phyloP scores from a whole-genome alignment of 192 early-diverging fungal species.

The Allomyces javanicus region DNA sequence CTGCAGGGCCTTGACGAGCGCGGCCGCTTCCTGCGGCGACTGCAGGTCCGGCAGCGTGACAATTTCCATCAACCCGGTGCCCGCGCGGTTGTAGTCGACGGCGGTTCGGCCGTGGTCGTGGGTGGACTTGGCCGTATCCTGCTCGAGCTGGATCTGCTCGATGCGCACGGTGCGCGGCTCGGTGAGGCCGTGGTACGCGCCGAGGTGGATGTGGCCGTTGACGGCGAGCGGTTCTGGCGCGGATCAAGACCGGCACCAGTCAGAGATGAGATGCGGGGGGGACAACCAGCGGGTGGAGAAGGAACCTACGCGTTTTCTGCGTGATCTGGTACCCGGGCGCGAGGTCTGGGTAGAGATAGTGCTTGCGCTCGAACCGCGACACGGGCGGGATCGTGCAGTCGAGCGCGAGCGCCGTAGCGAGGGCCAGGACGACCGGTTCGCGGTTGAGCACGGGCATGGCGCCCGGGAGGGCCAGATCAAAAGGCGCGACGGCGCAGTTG shows the following conservation, averaged over 20 bases:
- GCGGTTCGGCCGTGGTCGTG: conserved; percentile 14
- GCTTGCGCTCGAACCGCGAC: conserved; percentile 79
- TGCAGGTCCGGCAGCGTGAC: conserved; percentile 70
- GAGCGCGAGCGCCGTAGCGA: conserved; percentile 52
- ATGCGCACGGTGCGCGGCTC: conserved; percentile 31
- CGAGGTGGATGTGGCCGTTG: too few species aligned
- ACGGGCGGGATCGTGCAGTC: conserved; percentile 33
- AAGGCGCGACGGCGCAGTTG: conserved; percentile 48
- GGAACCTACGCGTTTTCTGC: conserved; percentile 30
- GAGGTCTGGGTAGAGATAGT: conserved; percentile 88
- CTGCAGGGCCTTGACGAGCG: conserved; percentile 61
- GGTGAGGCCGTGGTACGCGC: neutral
- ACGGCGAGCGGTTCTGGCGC: too few species aligned
- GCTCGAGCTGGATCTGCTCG: conserved; percentile 76
- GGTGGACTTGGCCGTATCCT: conserved; percentile 76
- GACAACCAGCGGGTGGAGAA: neutral
- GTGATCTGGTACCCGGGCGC: conserved; percentile 92
- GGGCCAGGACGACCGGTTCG: conserved; percentile 48
- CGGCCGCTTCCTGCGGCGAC: conserved; percentile 49
- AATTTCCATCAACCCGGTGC: conserved; percentile 75
- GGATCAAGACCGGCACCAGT: too few species aligned
- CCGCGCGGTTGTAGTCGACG: conserved; percentile 69
- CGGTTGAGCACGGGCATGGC: conserved; percentile 63
- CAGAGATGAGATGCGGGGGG: too few species aligned
- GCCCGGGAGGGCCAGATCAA: conserved; percentile 79